Conservation (phyloP, 768 basidiomycete species). For the Cantharellus anzutake region DNA sequence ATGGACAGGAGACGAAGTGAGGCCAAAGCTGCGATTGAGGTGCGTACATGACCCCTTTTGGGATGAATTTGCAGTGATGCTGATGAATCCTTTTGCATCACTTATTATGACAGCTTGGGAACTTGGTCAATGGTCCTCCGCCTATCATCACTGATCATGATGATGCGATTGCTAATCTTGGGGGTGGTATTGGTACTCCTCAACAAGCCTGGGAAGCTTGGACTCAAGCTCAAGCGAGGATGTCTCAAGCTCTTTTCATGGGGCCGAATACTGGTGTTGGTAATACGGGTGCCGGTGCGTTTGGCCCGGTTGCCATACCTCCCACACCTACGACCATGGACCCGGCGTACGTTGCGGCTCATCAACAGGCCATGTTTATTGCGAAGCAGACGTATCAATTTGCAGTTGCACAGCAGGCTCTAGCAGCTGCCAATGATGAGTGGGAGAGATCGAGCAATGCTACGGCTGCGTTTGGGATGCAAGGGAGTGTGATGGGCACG, state of each 20-base stretch:
- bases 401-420: constrained; percentile 79
- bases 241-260: not conserved
- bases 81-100: not conserved
- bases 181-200: not conserved
- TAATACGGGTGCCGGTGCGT: too few relatives aligned
- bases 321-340: constrained; percentile 18
- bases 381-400: constrained; percentile 84
- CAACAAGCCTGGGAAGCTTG: not conserved
- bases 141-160: constrained; percentile 30
- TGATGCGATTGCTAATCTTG: constrained; percentile 7
- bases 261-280: too few relatives aligned
- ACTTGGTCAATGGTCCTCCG: constrained; percentile 63
- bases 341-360: constrained; percentile 44
- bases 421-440: constrained; percentile 75
- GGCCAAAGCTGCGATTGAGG: constrained; percentile 78
- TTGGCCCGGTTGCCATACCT: too few relatives aligned
- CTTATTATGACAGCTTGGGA: constrained; percentile 42
- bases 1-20: constrained; percentile 60
- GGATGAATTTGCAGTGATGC: not conserved
- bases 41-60: constrained; percentile 19
- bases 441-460: constrained; percentile 66
- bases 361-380: constrained; percentile 72
- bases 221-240: constrained; percentile 10
- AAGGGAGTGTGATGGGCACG: constrained; percentile 18
- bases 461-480: constrained; percentile 19